Evolutionary conservation across 192 early-diverging fungal genomes (phyloP).

Genomic region (Phlyctochytrium bullatum): DNA sequence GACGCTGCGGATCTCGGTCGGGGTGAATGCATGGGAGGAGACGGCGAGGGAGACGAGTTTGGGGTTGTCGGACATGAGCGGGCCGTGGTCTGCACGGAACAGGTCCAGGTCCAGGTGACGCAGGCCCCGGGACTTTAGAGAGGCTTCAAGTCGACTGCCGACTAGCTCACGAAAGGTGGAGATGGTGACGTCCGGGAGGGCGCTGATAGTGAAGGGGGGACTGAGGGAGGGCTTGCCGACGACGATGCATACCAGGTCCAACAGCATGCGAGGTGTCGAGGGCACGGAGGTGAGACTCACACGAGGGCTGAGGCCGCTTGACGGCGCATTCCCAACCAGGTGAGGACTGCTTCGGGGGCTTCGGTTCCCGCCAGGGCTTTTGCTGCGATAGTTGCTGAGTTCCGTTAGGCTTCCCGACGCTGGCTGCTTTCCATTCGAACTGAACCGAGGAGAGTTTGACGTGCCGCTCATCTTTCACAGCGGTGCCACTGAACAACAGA

Average conservation of each 20-base stretch:
- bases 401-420: no score
- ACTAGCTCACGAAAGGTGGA: conserved; percentile 1
- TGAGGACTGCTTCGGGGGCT: neutral
- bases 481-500: no score
- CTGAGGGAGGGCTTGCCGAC: conserved; percentile 1
- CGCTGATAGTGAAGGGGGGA: conserved; percentile 1
- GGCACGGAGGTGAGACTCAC: neutral
- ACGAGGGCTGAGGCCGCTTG: neutral
- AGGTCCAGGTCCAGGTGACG: neutral
- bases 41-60: neutral
- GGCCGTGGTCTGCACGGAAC: neutral
- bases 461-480: no score
- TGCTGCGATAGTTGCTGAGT: neutral
- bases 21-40: neutral
- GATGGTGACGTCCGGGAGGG: neutral
- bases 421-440: no score
- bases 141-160: neutral
- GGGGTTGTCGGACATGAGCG: neutral
- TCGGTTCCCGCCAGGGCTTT: neutral
- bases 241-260: conserved; percentile 7
- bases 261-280: neutral
- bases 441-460: no score
- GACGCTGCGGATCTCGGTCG: neutral
- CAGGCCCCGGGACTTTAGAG: neutral
- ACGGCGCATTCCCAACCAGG: neutral